Evolutionary conservation across 2,329 filamentous ascomycete species (phyloP), one percentile per base, ranked within the genome.

Genomic region (Stagonosporopsis tanaceti): DNA sequence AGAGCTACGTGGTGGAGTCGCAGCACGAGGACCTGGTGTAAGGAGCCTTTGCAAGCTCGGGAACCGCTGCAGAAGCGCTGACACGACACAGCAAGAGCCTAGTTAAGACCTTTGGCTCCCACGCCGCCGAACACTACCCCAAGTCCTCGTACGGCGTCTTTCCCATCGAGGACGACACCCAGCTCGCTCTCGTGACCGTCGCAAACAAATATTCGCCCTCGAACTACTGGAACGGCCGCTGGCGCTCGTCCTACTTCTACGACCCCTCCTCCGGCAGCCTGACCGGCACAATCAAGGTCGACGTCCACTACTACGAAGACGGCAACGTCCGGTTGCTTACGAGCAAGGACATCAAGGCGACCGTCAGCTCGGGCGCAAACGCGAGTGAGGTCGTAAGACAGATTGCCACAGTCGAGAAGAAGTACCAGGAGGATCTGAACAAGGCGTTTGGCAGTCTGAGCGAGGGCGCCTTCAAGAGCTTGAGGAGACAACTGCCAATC

Each of bases 241-340:
- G 95, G 92, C 91, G 95, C 71, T 93, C 92, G 45, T 84, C 90
- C 50, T 98, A 98, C 81, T 85, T 90, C 69, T 90, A 90, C 77
- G 84, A 89, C 61, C 88, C 93, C 0, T 85, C 85, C 1, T 82
- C 85, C 3, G 83, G 83, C 63, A 82, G 82, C 45, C 81, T 98
- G 40, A 87, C 88, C 35, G 95, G 95, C 68, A 87, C 84, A 57
- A 88, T 98, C 78, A 92, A 94, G 77, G 91, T 97, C 51, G 93
- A 98, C 68, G 94, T 99, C 48, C 95, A 99, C 83, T 99, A 99
- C 84, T 99, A 99, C 81, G 95, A 99, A 80, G 96, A 99, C 75
- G 95, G 95, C 61, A 99, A 99, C 74, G 95, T 99, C 56, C 90
- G 95, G 2, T 85, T 99, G 58, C 84, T 94, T 62, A 97, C 95